A percentile compares a stretch with the other conserved stretches of the same genome.
phyloP scores from a whole-genome alignment of 768 basidiomycete genomes.

The Auriscalpium microsporum region DNA sequence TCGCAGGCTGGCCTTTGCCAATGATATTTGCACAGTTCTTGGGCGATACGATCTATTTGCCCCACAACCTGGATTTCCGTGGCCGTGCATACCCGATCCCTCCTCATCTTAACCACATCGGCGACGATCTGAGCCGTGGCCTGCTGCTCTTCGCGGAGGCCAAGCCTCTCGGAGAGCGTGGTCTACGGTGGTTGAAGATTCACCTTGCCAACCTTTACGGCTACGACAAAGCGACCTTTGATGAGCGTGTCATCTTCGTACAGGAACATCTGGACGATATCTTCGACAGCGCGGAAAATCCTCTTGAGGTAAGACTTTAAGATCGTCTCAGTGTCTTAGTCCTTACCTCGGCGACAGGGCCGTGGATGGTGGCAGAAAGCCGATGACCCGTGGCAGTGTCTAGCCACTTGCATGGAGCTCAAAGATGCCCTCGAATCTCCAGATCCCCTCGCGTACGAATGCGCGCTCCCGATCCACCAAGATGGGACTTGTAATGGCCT shows the following conservation, averaged over 20 bases:
- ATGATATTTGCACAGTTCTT: conserved; percentile 50
- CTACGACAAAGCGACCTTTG: conserved; percentile 90
- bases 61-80: conserved; percentile 96
- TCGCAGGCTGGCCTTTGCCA: not conserved
- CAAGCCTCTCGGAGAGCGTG: conserved; percentile 73
- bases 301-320: conserved; percentile 51
- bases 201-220: conserved; percentile 91
- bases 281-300: conserved; percentile 73
- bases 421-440: conserved; percentile 66
- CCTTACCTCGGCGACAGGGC: conserved; percentile 36
- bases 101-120: conserved; percentile 91
- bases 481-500: conserved; percentile 98
- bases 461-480: conserved; percentile 86
- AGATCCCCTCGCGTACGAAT: conserved; percentile 48
- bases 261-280: conserved; percentile 67
- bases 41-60: conserved; percentile 81
- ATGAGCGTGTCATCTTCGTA: conserved; percentile 80
- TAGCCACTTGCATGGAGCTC: conserved; percentile 90
- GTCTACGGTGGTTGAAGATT: conserved; percentile 91
- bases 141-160: conserved; percentile 75
- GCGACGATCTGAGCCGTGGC: conserved; percentile 87
- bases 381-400: conserved; percentile 97
- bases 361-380: conserved; percentile 82
- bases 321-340: not conserved
- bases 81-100: conserved; percentile 96